phyloP scores from a whole-genome alignment of 1,284 basidiomycete species.

The Rhodofomes roseus region DNA sequence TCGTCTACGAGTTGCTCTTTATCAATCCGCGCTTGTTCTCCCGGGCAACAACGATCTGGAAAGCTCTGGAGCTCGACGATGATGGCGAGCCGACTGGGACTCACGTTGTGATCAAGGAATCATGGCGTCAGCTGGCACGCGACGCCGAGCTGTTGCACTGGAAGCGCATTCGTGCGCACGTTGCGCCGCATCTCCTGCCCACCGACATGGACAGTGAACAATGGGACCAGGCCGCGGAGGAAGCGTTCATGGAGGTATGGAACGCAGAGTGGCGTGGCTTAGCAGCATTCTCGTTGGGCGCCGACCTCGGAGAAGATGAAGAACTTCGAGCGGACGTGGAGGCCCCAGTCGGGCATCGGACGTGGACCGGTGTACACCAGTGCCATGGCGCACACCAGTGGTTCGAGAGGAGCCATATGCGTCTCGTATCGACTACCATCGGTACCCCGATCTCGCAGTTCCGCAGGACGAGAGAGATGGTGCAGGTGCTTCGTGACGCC shows the following conservation, averaged over 20 bases:
- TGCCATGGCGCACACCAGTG: background rate
- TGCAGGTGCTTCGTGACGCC: slow-evolving; percentile 9
- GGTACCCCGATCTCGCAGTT: slow-evolving; percentile 11
- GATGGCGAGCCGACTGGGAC: background rate
- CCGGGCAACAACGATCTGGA: slow-evolving; percentile 11
- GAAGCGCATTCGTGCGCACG: background rate
- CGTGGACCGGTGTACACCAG: background rate
- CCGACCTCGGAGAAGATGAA: background rate
- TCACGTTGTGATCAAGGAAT: slow-evolving; percentile 13
- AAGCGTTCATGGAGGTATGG: background rate
- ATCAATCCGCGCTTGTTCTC: slow-evolving; percentile 13
- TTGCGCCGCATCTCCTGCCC: background rate
- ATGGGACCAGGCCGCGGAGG: too few species aligned
- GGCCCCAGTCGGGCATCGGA: background rate
- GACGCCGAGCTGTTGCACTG: slow-evolving; percentile 4
- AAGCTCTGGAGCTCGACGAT: slow-evolving; percentile 3
- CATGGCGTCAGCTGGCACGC: slow-evolving; percentile 11
- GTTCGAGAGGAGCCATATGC: slow-evolving; percentile 14
- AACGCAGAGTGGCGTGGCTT: background rate
- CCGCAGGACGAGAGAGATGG: slow-evolving; percentile 12
- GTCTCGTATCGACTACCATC: slow-evolving; percentile 8
- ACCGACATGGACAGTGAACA: too few species aligned
- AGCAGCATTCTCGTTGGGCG: background rate
- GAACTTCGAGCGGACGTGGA: background rate
- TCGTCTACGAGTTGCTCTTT: slow-evolving; percentile 9